Evolutionary conservation across 2,329 filamentous ascomycete genomes (phyloP).

Genomic region (Aaosphaeria arxii): DNA sequence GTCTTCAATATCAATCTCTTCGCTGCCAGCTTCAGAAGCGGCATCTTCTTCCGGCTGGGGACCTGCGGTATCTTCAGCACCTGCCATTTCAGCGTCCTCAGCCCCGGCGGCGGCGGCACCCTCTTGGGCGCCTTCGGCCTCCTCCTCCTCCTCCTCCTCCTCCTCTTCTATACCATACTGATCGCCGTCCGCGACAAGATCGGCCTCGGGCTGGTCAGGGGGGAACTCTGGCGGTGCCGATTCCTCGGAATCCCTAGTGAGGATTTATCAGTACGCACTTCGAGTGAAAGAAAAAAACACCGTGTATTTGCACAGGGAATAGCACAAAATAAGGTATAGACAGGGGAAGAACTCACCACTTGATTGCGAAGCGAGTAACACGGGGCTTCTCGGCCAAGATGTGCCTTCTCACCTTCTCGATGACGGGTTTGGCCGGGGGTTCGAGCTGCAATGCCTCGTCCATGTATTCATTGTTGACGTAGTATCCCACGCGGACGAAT

Average conservation of each 20-base stretch:
- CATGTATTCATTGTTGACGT: conserved; percentile 99
- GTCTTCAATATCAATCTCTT: conserved; percentile 76
- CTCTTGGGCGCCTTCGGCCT: conserved; percentile 62
- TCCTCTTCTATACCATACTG: conserved; percentile 87
- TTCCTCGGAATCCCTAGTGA: conserved; percentile 89
- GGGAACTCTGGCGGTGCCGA: conserved; percentile 94
- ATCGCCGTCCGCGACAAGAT: conserved; percentile 76
- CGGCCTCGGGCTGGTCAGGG: conserved; percentile 95
- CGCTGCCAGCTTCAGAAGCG: conserved; percentile 70
- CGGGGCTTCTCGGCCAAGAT: conserved; percentile 95
- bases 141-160: conserved; percentile 73
- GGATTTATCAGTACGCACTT: conserved; percentile 2
- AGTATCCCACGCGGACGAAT: conserved; percentile 97
- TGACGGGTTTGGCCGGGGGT: conserved; percentile 85
- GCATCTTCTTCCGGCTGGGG: conserved; percentile 62
- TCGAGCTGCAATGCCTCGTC: conserved; percentile 84
- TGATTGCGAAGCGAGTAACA: conserved; percentile 96
- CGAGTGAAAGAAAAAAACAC: background rate
- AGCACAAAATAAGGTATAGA: background rate
- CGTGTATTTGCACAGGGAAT: background rate
- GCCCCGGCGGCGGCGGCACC: conserved; percentile 50
- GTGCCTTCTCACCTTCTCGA: conserved; percentile 89
- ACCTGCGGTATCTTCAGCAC: conserved; percentile 56
- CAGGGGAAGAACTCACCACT: conserved; percentile 66
- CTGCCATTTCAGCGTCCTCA: conserved; percentile 71